phyloP scores from a whole-genome alignment of 805 yeast species.

The Suhomyces kilbournensis region DNA sequence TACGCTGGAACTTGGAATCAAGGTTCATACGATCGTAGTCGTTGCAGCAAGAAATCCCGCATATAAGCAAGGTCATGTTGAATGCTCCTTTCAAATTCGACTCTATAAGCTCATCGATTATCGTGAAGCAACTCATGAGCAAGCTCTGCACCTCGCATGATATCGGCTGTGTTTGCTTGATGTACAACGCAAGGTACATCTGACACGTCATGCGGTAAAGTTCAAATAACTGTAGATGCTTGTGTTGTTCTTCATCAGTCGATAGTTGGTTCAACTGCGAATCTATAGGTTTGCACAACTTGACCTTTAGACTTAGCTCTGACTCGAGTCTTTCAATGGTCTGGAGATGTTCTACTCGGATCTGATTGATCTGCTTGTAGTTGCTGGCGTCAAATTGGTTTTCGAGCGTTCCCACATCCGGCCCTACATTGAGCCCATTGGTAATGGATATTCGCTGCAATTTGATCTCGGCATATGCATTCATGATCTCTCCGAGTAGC shows the following conservation, averaged over 20 bases:
- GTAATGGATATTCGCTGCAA: background rate
- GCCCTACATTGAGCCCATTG: background rate
- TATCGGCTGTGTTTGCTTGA: conserved; percentile 22
- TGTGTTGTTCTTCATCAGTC: conserved; percentile 18
- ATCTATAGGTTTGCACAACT: conserved; percentile 18
- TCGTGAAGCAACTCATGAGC: conserved; percentile 15
- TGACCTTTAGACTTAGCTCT: conserved; percentile 14
- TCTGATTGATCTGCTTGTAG: background rate
- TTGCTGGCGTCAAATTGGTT: background rate
- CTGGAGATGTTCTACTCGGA: conserved; percentile 11
- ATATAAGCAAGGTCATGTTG: conserved; percentile 26
- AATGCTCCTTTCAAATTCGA: conserved; percentile 21
- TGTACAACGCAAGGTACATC: conserved; percentile 21
- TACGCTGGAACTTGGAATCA: conserved; percentile 14
- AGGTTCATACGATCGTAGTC: conserved; percentile 20
- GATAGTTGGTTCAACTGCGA: conserved; percentile 14
- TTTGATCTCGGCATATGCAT: conserved; percentile 27
- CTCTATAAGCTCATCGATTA: conserved; percentile 29
- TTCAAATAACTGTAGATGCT: conserved; percentile 38
- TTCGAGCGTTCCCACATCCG: background rate
- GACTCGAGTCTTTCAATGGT: conserved; percentile 11
- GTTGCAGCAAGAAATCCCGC: conserved; percentile 30
- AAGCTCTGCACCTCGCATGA: conserved; percentile 31
- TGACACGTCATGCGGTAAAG: conserved; percentile 23
- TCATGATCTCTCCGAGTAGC: conserved; percentile 40